Evolutionary conservation across 331 rosid genomes (phyloP), one percentile per base, ranked within the genome.

Genomic region (Erythrophleum ivorense): DNA sequence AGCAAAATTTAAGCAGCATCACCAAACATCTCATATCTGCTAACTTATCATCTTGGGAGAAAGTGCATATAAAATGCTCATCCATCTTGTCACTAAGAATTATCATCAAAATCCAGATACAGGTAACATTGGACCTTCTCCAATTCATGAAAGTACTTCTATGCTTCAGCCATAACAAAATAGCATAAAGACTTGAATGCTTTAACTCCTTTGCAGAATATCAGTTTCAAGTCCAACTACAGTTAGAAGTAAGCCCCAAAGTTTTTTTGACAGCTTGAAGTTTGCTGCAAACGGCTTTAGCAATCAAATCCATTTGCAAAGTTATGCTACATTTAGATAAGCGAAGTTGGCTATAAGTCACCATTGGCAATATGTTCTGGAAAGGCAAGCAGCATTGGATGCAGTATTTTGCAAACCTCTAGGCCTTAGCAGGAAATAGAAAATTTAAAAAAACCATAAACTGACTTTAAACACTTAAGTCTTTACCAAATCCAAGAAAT

Each of bases 1-100:
- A n/a, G 64, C 14, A 65, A 40, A 53, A 14, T 67, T 3, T 53
- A 41, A 58, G 43, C 59, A 34, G 31, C 55, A 55, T 57, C 5
- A 3, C 54, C 5, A 48, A 38, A 16, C 60, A 45, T 62, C 33
- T 14, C 14, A 53, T 65, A 11, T 67, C 76, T 81, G 53, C 45
- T 12, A 66, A 54, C 15, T 55, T 67, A 75, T 55, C 45, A 34
- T 81, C 65, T 66, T 62, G 64, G 52, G 76, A 29, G 48, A 81
- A 59, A 68, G 69, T 46, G 45, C 69, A 54, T 16, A 69, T 15
- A 54, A 69, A 62, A 64, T 49, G 50, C 50, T 15, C 29, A 49
- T 38, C 36, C 62, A 33, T 64, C 21, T 46, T 9, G 4, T 46
- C 50, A 33, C 58, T 11, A 66, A 49, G 52, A 48, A 60, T 34